Evolutionary conservation across 257 asterid species (phyloP), one percentile per base, ranked within the genome.

Genomic region (Parsonsia alboflavescens): DNA sequence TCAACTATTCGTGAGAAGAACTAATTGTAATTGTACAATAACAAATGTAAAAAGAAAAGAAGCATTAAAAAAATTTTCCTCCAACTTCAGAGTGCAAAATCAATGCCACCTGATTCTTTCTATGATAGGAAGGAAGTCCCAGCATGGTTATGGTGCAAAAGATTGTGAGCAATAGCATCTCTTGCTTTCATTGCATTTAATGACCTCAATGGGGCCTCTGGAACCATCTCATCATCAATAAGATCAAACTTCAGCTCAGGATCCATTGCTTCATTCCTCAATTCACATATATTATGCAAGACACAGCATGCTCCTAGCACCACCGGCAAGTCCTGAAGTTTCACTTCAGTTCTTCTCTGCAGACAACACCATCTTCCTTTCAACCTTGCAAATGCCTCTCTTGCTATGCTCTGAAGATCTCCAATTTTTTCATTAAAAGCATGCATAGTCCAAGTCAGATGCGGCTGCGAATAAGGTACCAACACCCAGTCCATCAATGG

Each of bases 281-380:
- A 4, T 80, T 91, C 96, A 30, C 98, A 94, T 19, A 94, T 94
- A 24, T 94, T 94, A 70, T 94, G 97, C 88, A 94, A 76, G 16
- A 94, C 97, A 49, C 97, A 94, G 79, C 98, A 94, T 1, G 98
- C 98, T 46, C 97, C 97, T 2, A 94, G 89, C 50, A 94, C 95
- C 6, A 91, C 95, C 0, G 98, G 98, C 79, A 94, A 74, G 66
- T 94, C 98, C 76, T 90, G 96, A 17, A 94, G 96, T 78, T 91
- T 91, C 72, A 90, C 95, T 75, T 91, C 98, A 0, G 96, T 91
- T 75, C 97, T 78, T 76, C 88, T 94, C 80, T 90, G 97, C 88
- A 91, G 68, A 78, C 98, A 94, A 13, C 88, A 84, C 98, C 98
- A 94, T 77, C 98, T 82, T 36, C 97, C 90, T 76, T 94, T 94